Base-by-base conservation (phyloP, 768 basidiomycete genomes). In the Agaricus blazei region DNA sequence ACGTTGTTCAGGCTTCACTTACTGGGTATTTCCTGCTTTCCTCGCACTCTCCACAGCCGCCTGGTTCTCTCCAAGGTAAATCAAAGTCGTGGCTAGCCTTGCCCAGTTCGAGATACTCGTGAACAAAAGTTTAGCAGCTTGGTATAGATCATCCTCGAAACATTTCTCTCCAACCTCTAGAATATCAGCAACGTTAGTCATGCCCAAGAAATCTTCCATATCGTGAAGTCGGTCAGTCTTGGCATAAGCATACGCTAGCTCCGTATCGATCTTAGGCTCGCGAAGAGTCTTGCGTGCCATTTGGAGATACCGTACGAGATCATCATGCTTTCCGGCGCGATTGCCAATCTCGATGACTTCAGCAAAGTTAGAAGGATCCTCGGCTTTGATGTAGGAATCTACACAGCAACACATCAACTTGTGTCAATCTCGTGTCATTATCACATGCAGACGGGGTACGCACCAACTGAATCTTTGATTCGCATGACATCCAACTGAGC, bases 61-160 rank as follows among this genome's bases (percentile, higher is more conserved):
- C 69, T 98, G 97, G 67, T 98, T 97, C 74, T 99, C 96, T 40
- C 93, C 92, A 42, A 99, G 82, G 72, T 99, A 99, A 67, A 99
- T 98, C 65, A 98, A 83, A 8, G 97, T 99, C 1, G 97, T 99
- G 0, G 97, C 97, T 58, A 99, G 76, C 57, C 97, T 84, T 43
- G 97, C 97, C 94, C 95, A 99, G 73, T 99, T 99, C 1, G 93
- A 96, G 64, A 99, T 99, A 72, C 93, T 95, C 38, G 84, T 83
- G 78, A 99, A 99, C 46, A 99, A 76, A 4, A 99, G 71, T 74
- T 96, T 97, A 31, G 96, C 90, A 47, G 97, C 97, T 63, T 98
- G 93, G 70, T 98, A 99, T 28, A 99, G 77, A 66, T 93, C 93
- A 58, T 98, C 97, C 65, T 98, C 93, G 75, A 99, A 99, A 67